Evolutionary conservation across 805 yeast species (phyloP).

Genomic region (Starmerella gropengiesseri): DNA sequence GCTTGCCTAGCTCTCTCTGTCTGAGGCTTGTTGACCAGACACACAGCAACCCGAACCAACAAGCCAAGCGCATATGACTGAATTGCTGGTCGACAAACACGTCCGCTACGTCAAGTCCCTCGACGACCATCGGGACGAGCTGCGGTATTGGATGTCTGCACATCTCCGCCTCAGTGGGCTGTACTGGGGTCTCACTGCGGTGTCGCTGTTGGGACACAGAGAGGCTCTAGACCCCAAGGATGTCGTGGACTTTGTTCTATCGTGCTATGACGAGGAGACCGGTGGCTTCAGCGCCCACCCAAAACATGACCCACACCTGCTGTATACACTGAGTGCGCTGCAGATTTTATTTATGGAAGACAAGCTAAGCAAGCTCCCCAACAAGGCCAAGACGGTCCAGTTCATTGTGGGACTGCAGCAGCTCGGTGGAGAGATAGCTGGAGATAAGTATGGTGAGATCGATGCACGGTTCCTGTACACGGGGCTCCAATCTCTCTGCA

Average conservation of each 20-base stretch:
- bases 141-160: conserved; percentile 81
- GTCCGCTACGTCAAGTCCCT: conserved; percentile 45
- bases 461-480: conserved; percentile 87
- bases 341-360: conserved; percentile 66
- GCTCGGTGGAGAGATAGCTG: conserved; percentile 66
- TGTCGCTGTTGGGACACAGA: conserved; percentile 46
- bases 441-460: conserved; percentile 84
- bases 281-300: conserved; percentile 86
- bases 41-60: too few species aligned
- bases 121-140: conserved; percentile 45
- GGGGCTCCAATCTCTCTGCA: conserved; percentile 61
- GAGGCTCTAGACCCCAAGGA: conserved; percentile 51
- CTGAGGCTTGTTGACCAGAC: too few species aligned
- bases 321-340: conserved; percentile 75
- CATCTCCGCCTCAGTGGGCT: conserved; percentile 81
- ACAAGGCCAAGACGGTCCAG: conserved; percentile 30
- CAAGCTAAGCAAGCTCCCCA: conserved; percentile 36
- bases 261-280: conserved; percentile 42
- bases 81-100: conserved; percentile 39
- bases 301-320: conserved; percentile 75
- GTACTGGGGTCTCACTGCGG: conserved; percentile 87
- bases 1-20: too few species aligned
- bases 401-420: conserved; percentile 37
- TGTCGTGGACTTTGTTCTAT: conserved; percentile 54
- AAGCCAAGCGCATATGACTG: conserved; percentile 1